A percentile compares a stretch with the other conserved stretches of the same genome.
phyloP scores from a whole-genome alignment of 108 stramenopile species.

The Stephanodiscus minutulus region DNA sequence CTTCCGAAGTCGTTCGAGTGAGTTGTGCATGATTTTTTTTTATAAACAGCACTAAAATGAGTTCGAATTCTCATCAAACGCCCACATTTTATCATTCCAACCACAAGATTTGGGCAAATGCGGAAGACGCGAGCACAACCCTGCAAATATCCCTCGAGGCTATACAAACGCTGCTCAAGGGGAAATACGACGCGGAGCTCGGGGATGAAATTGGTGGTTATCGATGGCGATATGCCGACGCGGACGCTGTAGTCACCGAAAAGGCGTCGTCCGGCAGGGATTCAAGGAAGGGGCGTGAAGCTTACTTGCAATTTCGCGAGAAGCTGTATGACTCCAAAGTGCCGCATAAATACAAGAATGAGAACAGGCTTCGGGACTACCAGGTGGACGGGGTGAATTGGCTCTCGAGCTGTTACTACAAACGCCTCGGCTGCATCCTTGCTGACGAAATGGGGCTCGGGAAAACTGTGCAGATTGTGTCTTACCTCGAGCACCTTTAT shows the following conservation, averaged over 20 bases:
- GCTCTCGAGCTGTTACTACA: constrained; percentile 93
- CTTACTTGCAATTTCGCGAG: constrained; percentile 80
- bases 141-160: constrained; percentile 75
- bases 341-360: constrained; percentile 84
- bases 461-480: constrained; percentile 93
- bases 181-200: constrained; percentile 78
- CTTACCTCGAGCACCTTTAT: constrained; percentile 92
- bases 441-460: constrained; percentile 71
- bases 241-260: constrained; percentile 75
- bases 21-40: background rate
- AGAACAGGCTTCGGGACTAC: constrained; percentile 89
- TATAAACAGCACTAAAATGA: background rate
- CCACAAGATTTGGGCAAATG: constrained; percentile 71
- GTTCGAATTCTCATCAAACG: background rate
- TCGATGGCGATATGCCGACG: constrained; percentile 78
- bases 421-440: constrained; percentile 88
- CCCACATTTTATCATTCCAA: background rate
- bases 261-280: constrained; percentile 53
- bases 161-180: constrained; percentile 64
- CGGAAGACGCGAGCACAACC: constrained; percentile 78
- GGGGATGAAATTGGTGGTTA: constrained; percentile 88
- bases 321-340: constrained; percentile 84
- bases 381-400: constrained; percentile 97
- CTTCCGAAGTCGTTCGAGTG: constrained; percentile 64
- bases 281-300: constrained; percentile 82